These are phyloP conservation scores for Dothideomycetes sp. DNA, from an alignment of 2,329 filamentous ascomycete species.

Conservation along the genomic window DNA sequence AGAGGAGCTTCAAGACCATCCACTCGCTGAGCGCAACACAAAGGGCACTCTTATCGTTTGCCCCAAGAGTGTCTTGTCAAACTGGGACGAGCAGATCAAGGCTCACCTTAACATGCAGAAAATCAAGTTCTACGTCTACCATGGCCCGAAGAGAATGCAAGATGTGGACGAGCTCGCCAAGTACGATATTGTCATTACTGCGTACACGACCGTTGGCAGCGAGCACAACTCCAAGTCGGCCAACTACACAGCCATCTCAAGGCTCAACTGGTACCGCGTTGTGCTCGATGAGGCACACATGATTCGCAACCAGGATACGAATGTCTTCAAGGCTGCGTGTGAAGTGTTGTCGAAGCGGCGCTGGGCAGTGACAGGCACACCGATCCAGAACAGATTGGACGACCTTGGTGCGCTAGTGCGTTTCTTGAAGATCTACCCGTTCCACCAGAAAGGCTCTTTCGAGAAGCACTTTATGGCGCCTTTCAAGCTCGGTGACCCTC, in stretches of 20 bases:
- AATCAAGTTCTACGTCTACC: slow-evolving; percentile 72
- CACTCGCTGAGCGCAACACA: slow-evolving; percentile 50
- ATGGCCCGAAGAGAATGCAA: slow-evolving; percentile 65
- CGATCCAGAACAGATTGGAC: slow-evolving; percentile 85
- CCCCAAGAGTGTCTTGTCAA: slow-evolving; percentile 80
- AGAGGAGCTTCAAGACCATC: slow-evolving; percentile 20
- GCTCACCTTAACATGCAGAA: slow-evolving; percentile 58
- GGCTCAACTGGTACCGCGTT: slow-evolving; percentile 85
- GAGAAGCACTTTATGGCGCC: slow-evolving; percentile 69
- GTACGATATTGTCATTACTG: slow-evolving; percentile 82
- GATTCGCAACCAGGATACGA: slow-evolving; percentile 74
- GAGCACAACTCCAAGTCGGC: slow-evolving; percentile 35
- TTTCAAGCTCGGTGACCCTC: slow-evolving; percentile 77
- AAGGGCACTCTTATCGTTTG: slow-evolving; percentile 78
- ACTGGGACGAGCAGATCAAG: slow-evolving; percentile 89
- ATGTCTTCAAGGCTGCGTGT: slow-evolving; percentile 77
- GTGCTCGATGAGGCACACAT: slow-evolving; percentile 91
- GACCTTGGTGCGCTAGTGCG: slow-evolving; percentile 79
- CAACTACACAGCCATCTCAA: slow-evolving; percentile 54
- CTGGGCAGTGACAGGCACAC: slow-evolving; percentile 96
- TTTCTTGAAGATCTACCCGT: slow-evolving; percentile 75
- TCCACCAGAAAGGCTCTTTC: slow-evolving; percentile 68
- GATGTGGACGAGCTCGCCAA: slow-evolving; percentile 56
- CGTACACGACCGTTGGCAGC: slow-evolving; percentile 77
- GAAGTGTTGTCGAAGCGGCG: slow-evolving; percentile 67